Base-by-base conservation (phyloP, 495 filamentous ascomycete species). In the Hypoxylon trugodes region DNA sequence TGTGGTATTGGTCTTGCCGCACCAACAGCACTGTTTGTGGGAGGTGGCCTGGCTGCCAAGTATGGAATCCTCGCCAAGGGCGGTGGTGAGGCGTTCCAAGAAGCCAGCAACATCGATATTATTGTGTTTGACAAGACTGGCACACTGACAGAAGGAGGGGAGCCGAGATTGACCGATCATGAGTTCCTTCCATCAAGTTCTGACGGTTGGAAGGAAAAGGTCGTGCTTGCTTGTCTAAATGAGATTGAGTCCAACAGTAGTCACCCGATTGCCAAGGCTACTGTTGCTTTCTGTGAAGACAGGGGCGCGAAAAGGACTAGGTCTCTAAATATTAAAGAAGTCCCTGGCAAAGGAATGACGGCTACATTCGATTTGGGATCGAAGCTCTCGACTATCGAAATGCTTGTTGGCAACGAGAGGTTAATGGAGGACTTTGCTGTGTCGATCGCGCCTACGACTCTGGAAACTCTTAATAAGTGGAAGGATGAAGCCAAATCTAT, bases 1-100 rank as follows among this genome's bases (percentile, higher is more conserved):
- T 48, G 45, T 33, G 45, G 45, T 33, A 48, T 48, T 9, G 45
- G 45, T 33, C 45, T 48, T 21, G 45, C 45, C 9, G 45, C 45
- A 33, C 45, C 45, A 22, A 48, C 45, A 6, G 45, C 45, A 4
- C 45, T 48, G 8, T 48, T 48, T 16, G 45, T 48, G 6, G 45
- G 45, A 25, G 45, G 45, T 6, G 45, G 45, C 6, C 33, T 48
- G 15, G 45, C 45, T 9, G 45, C 45, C 15, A 48, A 48, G 16
- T 22, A 48, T 22, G 45, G 45, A 12, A 48, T 48, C 16, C 3
- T 48, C 1, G 45, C 45, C 8, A 48, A 48, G 45, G 45, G 45
- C 3, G 45, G 45, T n/a, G 45, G 45, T 19, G 45, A 48, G 33
- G 45, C 45, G 2, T 48, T 48, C 16, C 45, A 48, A 9, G 45